These are phyloP conservation scores for Arabidopsis suecica DNA, from an alignment of 345 rosid species.

Conservation along the genomic window DNA sequence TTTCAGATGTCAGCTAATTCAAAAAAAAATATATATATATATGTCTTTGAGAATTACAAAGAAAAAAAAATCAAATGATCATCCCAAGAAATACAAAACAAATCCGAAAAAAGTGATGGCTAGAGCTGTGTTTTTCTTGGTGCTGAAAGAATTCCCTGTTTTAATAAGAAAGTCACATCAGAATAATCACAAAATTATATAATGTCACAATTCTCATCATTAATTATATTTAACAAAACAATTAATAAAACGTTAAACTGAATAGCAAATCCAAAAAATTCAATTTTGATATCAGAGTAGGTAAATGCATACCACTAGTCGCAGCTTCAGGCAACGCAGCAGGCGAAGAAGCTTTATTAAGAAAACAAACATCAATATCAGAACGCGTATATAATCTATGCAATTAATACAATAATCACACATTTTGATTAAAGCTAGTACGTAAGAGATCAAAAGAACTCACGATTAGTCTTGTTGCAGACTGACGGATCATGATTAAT, in stretches of 20 bases:
- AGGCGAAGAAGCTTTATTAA: slow-evolving; percentile 26
- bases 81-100: slow-evolving; percentile 24
- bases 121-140: slow-evolving; percentile 9
- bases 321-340: slow-evolving; percentile 16
- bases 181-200: too few species aligned
- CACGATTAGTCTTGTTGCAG: slow-evolving; percentile 44
- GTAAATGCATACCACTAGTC: slow-evolving; percentile 12
- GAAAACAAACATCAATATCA: slow-evolving; percentile 20
- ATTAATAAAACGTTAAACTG: not conserved
- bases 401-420: not conserved
- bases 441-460: not conserved
- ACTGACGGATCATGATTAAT: slow-evolving; percentile 36
- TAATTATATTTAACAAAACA: not conserved
- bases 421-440: not conserved
- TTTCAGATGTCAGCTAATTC: not conserved
- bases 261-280: not conserved
- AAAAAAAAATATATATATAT: not conserved
- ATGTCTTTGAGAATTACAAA: not conserved
- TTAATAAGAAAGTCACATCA: slow-evolving; percentile 14
- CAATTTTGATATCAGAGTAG: not conserved
- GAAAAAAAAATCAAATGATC: not conserved
- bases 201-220: not conserved
- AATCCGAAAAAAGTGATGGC: slow-evolving; percentile 16
- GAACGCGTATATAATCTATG: not conserved
- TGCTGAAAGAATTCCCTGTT: slow-evolving; percentile 32